Base-by-base conservation (phyloP, 2,329 filamentous ascomycete species). In the Colletotrichum chlorophyti region DNA sequence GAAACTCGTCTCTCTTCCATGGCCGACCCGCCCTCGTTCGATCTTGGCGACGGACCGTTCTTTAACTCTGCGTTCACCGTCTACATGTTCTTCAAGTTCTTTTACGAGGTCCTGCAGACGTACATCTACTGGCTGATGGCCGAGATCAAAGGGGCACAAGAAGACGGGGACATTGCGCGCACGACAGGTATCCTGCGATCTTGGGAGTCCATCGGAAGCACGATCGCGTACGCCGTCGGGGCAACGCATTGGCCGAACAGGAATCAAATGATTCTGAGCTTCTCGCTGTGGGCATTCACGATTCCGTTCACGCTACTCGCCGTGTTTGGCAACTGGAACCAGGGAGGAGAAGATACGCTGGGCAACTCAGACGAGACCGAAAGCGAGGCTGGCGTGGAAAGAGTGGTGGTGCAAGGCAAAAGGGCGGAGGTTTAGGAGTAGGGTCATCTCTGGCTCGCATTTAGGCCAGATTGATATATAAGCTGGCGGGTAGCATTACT, bases 71-170 rank as follows among this genome's bases (percentile, higher is more conserved):
- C 49, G 2, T 58, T 54, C 24, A 23, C 54, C 10, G 49, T 58
- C 10, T 58, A 58, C 54, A 58, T 58, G 54, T 53, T 58, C 17
- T 58, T 58, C 49, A 53, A 48, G 35, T 54, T 58, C 29, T 54
- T 58, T 31, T 58, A 58, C 35, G 49, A 58, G 49, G 15, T 41
- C 42, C 35, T 58, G 29, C 49, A 58, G 49, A 54, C 54, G 17
- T 58, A 58, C 35, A 37, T 58, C 29, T 58, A 58, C 54, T 58
- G 54, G 54, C 49, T 58, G 5, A 54, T 58, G 54, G 54, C 54
- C 3, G 54, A 58, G 54, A 54, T 58, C 42, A 42, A 37, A 35
- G 54, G 54, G 29, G 49, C 54, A 8, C 54, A 58, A 29, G 54
- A 50, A 10, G 42, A 54, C n/a, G 54, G 54, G 1, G 54, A 58